Conservation (phyloP, 495 filamentous ascomycete species). For the Neurospora hispaniola region DNA sequence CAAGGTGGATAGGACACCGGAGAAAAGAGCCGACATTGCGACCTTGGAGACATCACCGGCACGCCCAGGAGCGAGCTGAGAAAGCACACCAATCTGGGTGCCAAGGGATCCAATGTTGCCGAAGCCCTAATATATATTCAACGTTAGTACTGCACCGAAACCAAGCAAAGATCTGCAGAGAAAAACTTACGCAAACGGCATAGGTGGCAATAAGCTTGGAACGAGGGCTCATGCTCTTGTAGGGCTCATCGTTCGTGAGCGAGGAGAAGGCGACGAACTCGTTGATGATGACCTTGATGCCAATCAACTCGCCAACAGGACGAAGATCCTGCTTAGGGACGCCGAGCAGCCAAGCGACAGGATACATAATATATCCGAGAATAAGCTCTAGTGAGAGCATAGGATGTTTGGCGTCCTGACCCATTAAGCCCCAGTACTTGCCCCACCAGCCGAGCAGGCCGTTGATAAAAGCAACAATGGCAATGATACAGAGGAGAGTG, state of each 20-base stretch:
- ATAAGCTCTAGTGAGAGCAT: conserved; percentile 65
- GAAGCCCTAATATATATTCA: conserved; percentile 56
- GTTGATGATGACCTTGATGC: conserved; percentile 70
- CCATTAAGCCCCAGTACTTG: conserved; percentile 61
- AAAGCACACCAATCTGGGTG: conserved; percentile 76
- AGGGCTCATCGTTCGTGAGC: conserved; percentile 55
- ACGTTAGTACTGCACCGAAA: conserved; percentile 37
- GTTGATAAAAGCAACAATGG: conserved; percentile 63
- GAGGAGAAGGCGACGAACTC: conserved; percentile 53
- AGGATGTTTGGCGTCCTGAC: conserved; percentile 26
- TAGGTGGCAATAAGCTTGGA: conserved; percentile 78
- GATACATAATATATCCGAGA: conserved; percentile 75
- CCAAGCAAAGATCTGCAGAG: not conserved
- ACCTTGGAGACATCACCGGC: conserved; percentile 65
- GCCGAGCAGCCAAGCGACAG: conserved; percentile 75
- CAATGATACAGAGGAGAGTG: conserved; percentile 75
- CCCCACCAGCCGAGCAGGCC: conserved; percentile 87
- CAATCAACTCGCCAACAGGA: conserved; percentile 69
- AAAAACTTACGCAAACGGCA: conserved; percentile 66
- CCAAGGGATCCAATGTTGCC: conserved; percentile 75
- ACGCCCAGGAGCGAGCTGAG: conserved; percentile 65
- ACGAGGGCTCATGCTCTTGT: conserved; percentile 47
- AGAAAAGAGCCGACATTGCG: conserved; percentile 65
- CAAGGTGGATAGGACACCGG: conserved; percentile 68
- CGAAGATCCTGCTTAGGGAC: conserved; percentile 63